phyloP scores from a whole-genome alignment of 1,139 yeast species.

The Spathaspora sp. region DNA sequence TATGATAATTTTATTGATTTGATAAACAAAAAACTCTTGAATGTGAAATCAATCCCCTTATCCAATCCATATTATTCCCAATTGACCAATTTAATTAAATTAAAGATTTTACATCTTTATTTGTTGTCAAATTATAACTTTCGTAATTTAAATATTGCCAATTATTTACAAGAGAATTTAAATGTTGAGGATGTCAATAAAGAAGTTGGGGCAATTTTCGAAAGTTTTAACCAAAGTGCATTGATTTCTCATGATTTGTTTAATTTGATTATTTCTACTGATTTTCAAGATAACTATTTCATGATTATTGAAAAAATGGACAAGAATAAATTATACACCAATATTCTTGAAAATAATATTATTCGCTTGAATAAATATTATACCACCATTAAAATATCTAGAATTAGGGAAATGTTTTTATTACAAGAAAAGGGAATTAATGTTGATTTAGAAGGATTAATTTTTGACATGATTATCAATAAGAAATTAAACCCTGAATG shows the following conservation, averaged over 20 bases:
- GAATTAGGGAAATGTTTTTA: slow-evolving; percentile 17
- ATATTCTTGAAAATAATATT: slow-evolving; percentile 34
- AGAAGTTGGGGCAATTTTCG: not conserved
- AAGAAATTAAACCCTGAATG: slow-evolving; percentile 32
- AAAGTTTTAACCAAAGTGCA: slow-evolving; percentile 1
- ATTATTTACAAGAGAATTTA: slow-evolving; percentile 20
- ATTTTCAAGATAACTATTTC: slow-evolving; percentile 11
- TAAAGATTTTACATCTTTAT: slow-evolving; percentile 30
- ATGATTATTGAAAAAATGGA: slow-evolving; percentile 11
- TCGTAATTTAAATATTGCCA: slow-evolving; percentile 28
- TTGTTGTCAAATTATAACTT: slow-evolving; percentile 36
- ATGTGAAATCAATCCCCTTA: slow-evolving; percentile 20
- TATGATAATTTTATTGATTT: slow-evolving; percentile 30
- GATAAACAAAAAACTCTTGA: slow-evolving; percentile 37
- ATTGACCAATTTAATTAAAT: slow-evolving; percentile 14
- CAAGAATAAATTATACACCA: slow-evolving; percentile 17
- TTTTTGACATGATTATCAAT: slow-evolving; percentile 34
- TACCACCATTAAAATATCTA: slow-evolving; percentile 21
- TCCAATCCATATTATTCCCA: slow-evolving; percentile 5
- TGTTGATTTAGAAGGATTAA: slow-evolving; percentile 23
- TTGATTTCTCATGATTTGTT: slow-evolving; percentile 7
- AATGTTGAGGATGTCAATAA: slow-evolving; percentile 5
- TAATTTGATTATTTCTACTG: slow-evolving; percentile 2
- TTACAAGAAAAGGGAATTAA: slow-evolving; percentile 3
- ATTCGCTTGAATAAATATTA: slow-evolving; percentile 30